Percentiles rank a stretch among this genome's conserved stretches.
Conservation (phyloP, 164 flowering plant species). For the Cinnamomum micranthum region DNA sequence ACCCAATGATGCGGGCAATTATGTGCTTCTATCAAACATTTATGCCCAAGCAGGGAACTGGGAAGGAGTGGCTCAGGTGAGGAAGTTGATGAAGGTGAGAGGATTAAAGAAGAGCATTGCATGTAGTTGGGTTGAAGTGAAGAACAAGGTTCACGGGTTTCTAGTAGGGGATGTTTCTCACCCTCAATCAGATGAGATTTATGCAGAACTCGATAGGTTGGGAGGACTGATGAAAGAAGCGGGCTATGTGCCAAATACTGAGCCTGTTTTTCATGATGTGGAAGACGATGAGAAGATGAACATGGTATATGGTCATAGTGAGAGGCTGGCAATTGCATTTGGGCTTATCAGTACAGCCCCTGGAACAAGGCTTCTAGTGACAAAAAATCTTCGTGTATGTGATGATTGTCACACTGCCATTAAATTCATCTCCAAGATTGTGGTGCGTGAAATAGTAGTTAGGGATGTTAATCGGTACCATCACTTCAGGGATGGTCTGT, state of each 20-base stretch:
- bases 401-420: conserved; percentile 19
- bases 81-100: conserved; percentile 17
- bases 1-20: conserved; percentile 18
- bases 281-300: conserved; percentile 19
- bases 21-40: conserved; percentile 16
- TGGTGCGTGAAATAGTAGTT: conserved; percentile 14
- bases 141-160: conserved; percentile 19
- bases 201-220: conserved; percentile 10
- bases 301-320: conserved; percentile 16
- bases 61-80: conserved; percentile 12
- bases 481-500: conserved; percentile 16
- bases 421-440: conserved; percentile 19
- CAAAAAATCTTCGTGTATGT: conserved; percentile 20
- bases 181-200: conserved; percentile 13
- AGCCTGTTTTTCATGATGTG: conserved; percentile 22
- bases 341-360: conserved; percentile 19
- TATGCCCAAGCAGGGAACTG: conserved; percentile 18
- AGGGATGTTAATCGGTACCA: conserved; percentile 20
- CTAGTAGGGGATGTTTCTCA: conserved; percentile 19
- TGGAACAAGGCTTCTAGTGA: conserved; percentile 16
- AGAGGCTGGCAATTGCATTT: conserved; percentile 20
- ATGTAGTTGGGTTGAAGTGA: conserved; percentile 22
- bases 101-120: conserved; percentile 21
- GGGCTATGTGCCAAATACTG: conserved; percentile 18
- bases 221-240: conserved; percentile 18